phyloP scores from a whole-genome alignment of 495 filamentous ascomycete genomes.

The Entonaema liquescens region DNA sequence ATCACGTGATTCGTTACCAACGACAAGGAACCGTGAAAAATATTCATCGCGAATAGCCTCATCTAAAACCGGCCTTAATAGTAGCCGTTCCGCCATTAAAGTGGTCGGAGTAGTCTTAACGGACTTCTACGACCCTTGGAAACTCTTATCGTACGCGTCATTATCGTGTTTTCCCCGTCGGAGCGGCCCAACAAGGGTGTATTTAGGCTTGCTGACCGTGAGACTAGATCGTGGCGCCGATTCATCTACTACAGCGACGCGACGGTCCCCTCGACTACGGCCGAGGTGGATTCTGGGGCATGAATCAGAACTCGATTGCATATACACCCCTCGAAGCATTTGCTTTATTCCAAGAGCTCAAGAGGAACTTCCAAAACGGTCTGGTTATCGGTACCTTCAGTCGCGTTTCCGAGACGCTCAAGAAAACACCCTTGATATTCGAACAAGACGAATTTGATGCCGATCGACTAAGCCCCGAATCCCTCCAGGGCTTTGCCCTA shows the following conservation, averaged over 20 bases:
- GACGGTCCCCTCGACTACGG: constrained; percentile 63
- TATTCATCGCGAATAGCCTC: constrained; percentile 46
- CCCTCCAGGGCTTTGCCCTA: constrained; percentile 79
- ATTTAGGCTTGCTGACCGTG: constrained; percentile 33
- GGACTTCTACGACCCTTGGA: constrained; percentile 19
- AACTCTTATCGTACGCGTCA: constrained; percentile 36
- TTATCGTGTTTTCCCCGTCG: constrained; percentile 25
- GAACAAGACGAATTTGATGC: constrained; percentile 73
- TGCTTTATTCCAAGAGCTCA: constrained; percentile 86
- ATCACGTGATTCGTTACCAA: constrained; percentile 51
- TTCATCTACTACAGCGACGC: constrained; percentile 57
- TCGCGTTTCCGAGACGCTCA: constrained; percentile 76
- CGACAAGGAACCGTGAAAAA: constrained; percentile 46
- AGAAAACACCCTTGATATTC: constrained; percentile 73
- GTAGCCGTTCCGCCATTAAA: constrained; percentile 32
- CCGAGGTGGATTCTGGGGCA: constrained; percentile 64
- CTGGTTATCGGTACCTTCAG: constrained; percentile 70
- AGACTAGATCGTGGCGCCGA: constrained; percentile 60
- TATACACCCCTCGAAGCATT: constrained; percentile 90
- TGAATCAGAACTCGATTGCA: constrained; percentile 64
- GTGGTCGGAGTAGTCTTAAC: constrained; percentile 41
- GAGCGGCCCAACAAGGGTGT: constrained; percentile 19
- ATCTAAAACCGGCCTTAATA: constrained; percentile 34
- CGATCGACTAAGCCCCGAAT: constrained; percentile 77
- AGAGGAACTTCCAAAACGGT: constrained; percentile 63